Percentiles rank a stretch among this genome's conserved stretches.
Conservation (phyloP, 768 basidiomycete species). For the Clathrus columnatus region DNA sequence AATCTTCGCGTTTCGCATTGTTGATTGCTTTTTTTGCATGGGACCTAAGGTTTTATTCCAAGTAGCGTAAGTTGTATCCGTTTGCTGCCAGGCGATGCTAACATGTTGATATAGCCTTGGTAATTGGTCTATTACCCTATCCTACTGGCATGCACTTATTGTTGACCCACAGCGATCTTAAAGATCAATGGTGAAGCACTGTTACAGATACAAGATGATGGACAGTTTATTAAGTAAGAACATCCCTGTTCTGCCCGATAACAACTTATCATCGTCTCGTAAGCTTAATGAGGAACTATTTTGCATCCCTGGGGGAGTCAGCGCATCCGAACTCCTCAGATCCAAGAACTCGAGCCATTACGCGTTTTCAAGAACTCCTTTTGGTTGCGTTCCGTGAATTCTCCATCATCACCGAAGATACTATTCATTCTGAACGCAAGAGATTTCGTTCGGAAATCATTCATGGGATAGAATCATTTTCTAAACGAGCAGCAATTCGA, state of each 20-base stretch:
- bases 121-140: slow-evolving; percentile 8
- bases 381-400: slow-evolving; percentile 98
- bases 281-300: slow-evolving; percentile 93
- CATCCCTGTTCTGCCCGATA: background rate
- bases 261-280: background rate
- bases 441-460: slow-evolving; percentile 85
- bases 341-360: slow-evolving; percentile 85
- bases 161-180: slow-evolving; percentile 67
- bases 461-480: slow-evolving; percentile 87
- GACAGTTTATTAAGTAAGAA: slow-evolving; percentile 85
- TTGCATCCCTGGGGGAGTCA: slow-evolving; percentile 85
- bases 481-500: slow-evolving; percentile 83
- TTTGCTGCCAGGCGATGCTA: slow-evolving; percentile 41
- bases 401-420: slow-evolving; percentile 90
- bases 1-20: slow-evolving; percentile 95
- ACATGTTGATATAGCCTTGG: slow-evolving; percentile 18
- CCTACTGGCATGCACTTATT: slow-evolving; percentile 11
- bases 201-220: slow-evolving; percentile 91
- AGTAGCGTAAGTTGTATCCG: slow-evolving; percentile 64
- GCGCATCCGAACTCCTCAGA: slow-evolving; percentile 87
- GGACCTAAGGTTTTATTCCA: slow-evolving; percentile 98
- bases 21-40: slow-evolving; percentile 98
- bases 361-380: slow-evolving; percentile 93
- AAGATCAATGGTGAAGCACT: slow-evolving; percentile 96
- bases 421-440: slow-evolving; percentile 77